phyloP scores from a whole-genome alignment of 2,329 filamentous ascomycete species.

The Clonostachys sp. region DNA sequence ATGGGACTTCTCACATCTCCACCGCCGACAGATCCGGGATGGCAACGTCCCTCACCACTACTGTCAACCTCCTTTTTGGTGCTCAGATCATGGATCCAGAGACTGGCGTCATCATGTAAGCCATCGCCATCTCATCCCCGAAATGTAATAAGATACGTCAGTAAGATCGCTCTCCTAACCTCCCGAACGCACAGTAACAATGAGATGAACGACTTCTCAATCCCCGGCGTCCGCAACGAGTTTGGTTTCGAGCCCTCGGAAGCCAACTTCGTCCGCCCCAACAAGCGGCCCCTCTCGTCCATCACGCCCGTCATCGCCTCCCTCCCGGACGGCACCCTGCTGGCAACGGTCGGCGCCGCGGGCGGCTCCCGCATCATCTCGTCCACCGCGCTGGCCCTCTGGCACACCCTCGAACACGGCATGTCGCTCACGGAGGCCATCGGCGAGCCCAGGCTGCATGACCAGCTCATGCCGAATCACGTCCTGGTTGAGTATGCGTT shows the following conservation, averaged over 20 bases:
- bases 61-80: conserved; percentile 84
- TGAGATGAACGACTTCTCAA: conserved; percentile 78
- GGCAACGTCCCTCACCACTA: conserved; percentile 78
- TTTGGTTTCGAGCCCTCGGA: conserved; percentile 81
- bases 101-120: conserved; percentile 72
- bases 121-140: conserved; percentile 21
- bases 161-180: conserved; percentile 7
- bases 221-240: conserved; percentile 70
- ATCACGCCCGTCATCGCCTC: conserved; percentile 76
- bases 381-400: conserved; percentile 67
- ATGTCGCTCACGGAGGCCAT: conserved; percentile 60
- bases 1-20: conserved; percentile 71
- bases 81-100: conserved; percentile 72
- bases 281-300: conserved; percentile 79
- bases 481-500: conserved; percentile 66
- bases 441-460: conserved; percentile 65
- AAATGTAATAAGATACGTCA: background rate
- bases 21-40: conserved; percentile 69
- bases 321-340: conserved; percentile 56
- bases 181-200: conserved; percentile 37
- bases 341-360: conserved; percentile 68
- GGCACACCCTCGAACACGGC: conserved; percentile 64
- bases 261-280: conserved; percentile 75
- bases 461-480: conserved; percentile 73
- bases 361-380: conserved; percentile 84